Evolutionary conservation across 2,329 filamentous ascomycete genomes (phyloP).

Genomic region (Ilyonectria mors-panacis): DNA sequence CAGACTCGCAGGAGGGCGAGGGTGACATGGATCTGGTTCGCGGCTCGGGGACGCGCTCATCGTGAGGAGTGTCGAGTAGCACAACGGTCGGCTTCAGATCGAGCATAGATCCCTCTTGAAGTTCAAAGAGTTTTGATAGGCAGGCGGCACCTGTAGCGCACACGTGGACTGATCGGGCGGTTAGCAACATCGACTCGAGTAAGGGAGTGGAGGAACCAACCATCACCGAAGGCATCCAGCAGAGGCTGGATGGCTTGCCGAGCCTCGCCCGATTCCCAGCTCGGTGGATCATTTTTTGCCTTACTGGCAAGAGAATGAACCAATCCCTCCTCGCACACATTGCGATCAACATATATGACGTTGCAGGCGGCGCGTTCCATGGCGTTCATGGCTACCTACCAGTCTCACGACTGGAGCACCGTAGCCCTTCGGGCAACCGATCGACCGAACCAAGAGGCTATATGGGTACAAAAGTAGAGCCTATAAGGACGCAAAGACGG

Average conservation of each 20-base stretch:
- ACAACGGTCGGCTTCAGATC: constrained; percentile 71
- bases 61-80: constrained; percentile 69
- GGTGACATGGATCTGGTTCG: constrained; percentile 55
- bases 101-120: constrained; percentile 67
- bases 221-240: constrained; percentile 69
- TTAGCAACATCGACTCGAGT: constrained; percentile 39
- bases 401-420: constrained; percentile 74
- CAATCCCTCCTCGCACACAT: constrained; percentile 63
- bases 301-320: constrained; percentile 48
- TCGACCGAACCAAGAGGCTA: constrained; percentile 39
- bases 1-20: constrained; percentile 60
- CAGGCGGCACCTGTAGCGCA: constrained; percentile 69
- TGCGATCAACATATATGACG: constrained; percentile 73
- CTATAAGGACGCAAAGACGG: constrained; percentile 39
- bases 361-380: constrained; percentile 73
- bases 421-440: constrained; percentile 60
- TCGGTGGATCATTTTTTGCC: constrained; percentile 38
- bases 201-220: constrained; percentile 52
- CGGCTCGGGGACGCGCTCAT: constrained; percentile 61
- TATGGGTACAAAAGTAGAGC: constrained; percentile 25
- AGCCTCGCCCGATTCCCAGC: constrained; percentile 58
- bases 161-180: constrained; percentile 62
- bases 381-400: constrained; percentile 68
- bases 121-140: constrained; percentile 66
- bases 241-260: constrained; percentile 64